Conservation (phyloP, 352 stramenopile genomes). For the Phytophthora agathidicida region DNA sequence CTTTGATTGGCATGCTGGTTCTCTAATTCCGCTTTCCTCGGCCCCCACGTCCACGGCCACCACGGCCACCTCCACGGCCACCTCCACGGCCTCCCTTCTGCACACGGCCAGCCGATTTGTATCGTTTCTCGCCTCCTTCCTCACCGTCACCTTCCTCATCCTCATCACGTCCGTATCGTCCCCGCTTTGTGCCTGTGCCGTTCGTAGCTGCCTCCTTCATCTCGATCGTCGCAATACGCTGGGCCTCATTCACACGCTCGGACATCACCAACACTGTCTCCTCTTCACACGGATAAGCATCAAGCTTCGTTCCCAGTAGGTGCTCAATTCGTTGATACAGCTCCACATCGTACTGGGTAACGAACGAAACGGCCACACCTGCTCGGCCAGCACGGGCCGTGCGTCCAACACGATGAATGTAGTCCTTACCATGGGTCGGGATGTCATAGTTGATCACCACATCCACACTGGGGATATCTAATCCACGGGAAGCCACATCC, state of each 20-base stretch:
- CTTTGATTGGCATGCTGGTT: constrained; percentile 12
- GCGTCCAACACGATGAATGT: constrained; percentile 98
- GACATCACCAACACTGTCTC: constrained; percentile 97
- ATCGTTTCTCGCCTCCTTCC: constrained; percentile 63
- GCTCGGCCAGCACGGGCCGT: constrained; percentile 96
- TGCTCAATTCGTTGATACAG: constrained; percentile 98
- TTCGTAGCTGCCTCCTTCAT: constrained; percentile 85
- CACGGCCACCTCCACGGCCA: constrained; percentile 31
- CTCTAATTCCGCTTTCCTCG: constrained; percentile 48
- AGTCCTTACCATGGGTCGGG: constrained; percentile 98
- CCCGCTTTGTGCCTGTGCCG: constrained; percentile 54
- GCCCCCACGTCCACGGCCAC: constrained; percentile 27
- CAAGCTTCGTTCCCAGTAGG: constrained; percentile 85
- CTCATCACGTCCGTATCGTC: constrained; percentile 63
- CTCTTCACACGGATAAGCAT: constrained; percentile 89
- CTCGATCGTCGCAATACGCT: constrained; percentile 93
- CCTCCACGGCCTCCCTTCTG: constrained; percentile 43
- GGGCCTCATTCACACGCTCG: constrained; percentile 97
- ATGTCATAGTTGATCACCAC: constrained; percentile 99
- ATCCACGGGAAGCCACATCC: constrained; percentile 90
- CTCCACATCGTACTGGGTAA: constrained; percentile 99
- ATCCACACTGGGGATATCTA: constrained; percentile 98
- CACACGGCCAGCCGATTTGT: constrained; percentile 79
- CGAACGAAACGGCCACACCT: constrained; percentile 96
- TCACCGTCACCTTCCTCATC: constrained; percentile 47